Evolutionary conservation across 306 rosid genomes (phyloP).

Genomic region (Acacia crassicarpa): DNA sequence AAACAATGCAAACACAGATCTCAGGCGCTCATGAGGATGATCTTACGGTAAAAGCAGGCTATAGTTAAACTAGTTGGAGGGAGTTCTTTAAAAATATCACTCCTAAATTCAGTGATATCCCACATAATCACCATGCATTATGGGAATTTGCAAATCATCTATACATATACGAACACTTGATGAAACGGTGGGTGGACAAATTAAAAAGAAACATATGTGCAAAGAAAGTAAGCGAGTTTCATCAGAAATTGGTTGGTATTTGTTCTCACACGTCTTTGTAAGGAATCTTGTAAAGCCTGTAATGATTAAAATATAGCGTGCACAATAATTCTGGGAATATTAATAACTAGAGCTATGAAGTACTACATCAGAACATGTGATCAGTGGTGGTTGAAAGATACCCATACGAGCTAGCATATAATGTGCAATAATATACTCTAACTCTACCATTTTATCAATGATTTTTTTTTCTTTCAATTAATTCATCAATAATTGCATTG

Average conservation of each 20-base stretch:
- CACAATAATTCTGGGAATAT: not conserved
- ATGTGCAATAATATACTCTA: not conserved
- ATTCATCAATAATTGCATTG: not conserved
- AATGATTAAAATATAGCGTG: not conserved
- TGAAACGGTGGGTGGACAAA: not conserved
- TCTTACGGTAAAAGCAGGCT: not conserved
- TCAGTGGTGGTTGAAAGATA: not conserved
- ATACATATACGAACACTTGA: not conserved
- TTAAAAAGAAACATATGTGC: not conserved
- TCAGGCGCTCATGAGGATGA: not conserved
- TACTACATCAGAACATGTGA: not conserved
- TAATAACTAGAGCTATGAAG: not conserved
- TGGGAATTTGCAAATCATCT: no score
- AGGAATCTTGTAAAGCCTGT: not conserved
- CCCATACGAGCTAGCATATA: no score
- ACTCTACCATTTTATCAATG: no score
- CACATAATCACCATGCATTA: not conserved
- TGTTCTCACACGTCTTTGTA: not conserved
- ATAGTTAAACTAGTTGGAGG: no score
- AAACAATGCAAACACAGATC: not conserved
- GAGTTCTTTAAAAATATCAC: not conserved
- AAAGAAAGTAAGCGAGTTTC: not conserved
- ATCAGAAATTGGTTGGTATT: not conserved
- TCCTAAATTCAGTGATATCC: not conserved
- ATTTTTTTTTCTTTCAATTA: not conserved